Evolutionary conservation across 192 early-diverging fungal genomes (phyloP), one percentile per base, ranked within the genome.

Genomic region (Linnemannia schmuckeri): DNA sequence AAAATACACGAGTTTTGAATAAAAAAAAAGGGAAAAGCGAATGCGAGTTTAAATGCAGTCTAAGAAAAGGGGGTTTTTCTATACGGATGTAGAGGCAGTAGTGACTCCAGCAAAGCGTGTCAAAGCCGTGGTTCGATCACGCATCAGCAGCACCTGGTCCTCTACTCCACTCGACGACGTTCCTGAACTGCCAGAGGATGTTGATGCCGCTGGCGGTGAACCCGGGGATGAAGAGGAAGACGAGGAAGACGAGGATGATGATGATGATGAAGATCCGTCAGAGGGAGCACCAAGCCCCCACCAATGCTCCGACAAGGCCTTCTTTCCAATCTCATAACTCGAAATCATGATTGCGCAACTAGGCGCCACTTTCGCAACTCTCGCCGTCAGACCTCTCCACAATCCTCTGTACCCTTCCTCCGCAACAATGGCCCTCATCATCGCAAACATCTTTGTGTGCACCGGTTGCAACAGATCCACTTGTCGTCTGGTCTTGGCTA

Each of bases 301-400:
- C 85, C 85, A 87, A 10, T 87, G 79, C 41, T 87, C 85, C 30
- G 85, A 87, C 6, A 87, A 54, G 0, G 85, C 85, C 78, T 87
- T 87, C 76, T 95, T 96, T 22, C 95, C 95, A 27, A 93, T 80
- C 84, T 96, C 96, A 74, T 96, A 96, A n/a, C 92, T 93, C 0
- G 96, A 97, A 61, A 99, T 98, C 97, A 99, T 98, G 71, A 99
- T 96, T 0, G 97, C 98, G 87, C 98, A 98, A 15, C 96, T 95
- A 3, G 96, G 96, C 40, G 96, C 96, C 2, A 98, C 94, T 83
- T 97, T 98, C 70, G 95, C 92, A 30, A 98, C 88, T n/a, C 98
- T 88, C 0, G 97, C 96, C 0, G 92, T 88, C 3, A 96, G 85
- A 0, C 93, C 94, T 57, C 89, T 80, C 71, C 91, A 92, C 8